A percentile compares a stretch with the other conserved stretches of the same genome.
phyloP scores from a whole-genome alignment of 768 basidiomycete species.

The Calocybe cyanea region DNA sequence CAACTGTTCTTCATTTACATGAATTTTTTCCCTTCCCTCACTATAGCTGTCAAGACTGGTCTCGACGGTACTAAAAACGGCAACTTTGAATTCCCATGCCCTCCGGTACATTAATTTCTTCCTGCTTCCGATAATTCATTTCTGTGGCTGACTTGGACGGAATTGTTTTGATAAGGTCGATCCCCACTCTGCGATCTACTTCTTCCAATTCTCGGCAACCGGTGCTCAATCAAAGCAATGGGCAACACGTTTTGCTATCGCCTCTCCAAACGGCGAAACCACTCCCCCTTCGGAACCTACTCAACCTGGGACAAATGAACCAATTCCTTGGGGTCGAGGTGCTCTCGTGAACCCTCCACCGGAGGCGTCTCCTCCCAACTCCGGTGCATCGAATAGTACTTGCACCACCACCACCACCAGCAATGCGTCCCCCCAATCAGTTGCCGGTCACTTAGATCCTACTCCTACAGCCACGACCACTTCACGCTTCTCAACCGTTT shows the following conservation, averaged over 20 bases:
- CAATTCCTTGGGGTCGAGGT: slow-evolving; percentile 69
- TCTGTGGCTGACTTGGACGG: too few relatives aligned
- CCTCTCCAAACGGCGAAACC: slow-evolving; percentile 41
- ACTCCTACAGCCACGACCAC: background rate
- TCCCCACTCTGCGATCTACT: slow-evolving; percentile 68
- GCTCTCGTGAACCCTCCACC: slow-evolving; percentile 40
- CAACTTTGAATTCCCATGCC: slow-evolving; percentile 59
- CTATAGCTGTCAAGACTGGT: slow-evolving; percentile 55
- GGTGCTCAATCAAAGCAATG: slow-evolving; percentile 42
- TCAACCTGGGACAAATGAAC: slow-evolving; percentile 48
- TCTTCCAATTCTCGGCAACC: slow-evolving; percentile 69
- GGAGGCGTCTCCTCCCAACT: background rate
- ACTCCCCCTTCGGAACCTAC: slow-evolving; percentile 46
- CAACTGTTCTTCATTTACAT: background rate
- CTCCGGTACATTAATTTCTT: slow-evolving; percentile 41
- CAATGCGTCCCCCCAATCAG: slow-evolving; percentile 4
- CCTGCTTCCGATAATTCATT: too few relatives aligned
- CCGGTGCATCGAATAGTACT: background rate
- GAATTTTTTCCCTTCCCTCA: too few relatives aligned
- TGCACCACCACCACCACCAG: slow-evolving; percentile 12
- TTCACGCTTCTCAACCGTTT: background rate
- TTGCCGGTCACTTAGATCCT: background rate
- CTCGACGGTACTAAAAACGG: slow-evolving; percentile 60
- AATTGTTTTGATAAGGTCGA: slow-evolving; percentile 41
- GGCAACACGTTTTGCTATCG: slow-evolving; percentile 79